Evolutionary conservation across 73 alveolate species (phyloP).

Genomic region (Paramecium sonneborni): DNA sequence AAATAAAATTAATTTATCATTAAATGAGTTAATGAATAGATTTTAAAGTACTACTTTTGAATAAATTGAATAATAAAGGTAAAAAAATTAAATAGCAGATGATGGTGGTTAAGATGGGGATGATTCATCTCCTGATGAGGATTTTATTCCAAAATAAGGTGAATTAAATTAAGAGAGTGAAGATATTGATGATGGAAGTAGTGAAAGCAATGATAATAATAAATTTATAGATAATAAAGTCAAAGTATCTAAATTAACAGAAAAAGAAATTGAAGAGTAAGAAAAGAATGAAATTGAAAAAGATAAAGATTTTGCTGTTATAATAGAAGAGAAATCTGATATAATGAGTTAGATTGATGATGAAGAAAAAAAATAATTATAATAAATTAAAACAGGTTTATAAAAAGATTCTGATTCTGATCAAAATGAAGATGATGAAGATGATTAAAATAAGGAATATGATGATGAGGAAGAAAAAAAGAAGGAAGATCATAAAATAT

Average conservation of each 20-base stretch:
- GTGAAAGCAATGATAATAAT: neutral
- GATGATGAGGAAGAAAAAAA: neutral
- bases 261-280: neutral
- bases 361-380: neutral
- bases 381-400: neutral
- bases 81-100: neutral
- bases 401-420: neutral
- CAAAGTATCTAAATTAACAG: neutral
- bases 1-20: neutral
- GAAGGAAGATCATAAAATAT: neutral
- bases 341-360: neutral
- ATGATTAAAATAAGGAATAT: neutral
- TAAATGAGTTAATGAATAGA: conserved; percentile 10
- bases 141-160: neutral
- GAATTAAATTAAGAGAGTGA: neutral
- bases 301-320: neutral
- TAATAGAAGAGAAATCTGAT: neutral
- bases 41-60: conserved; percentile 10
- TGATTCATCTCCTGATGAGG: conserved; percentile 33
- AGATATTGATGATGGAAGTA: conserved; percentile 18
- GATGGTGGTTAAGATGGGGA: neutral
- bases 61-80: neutral
- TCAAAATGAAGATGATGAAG: neutral
- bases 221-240: neutral
- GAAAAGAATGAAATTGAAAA: neutral